Evolutionary conservation across 169 alveolate genomes (phyloP).

Genomic region (Miamiensis avidus): DNA sequence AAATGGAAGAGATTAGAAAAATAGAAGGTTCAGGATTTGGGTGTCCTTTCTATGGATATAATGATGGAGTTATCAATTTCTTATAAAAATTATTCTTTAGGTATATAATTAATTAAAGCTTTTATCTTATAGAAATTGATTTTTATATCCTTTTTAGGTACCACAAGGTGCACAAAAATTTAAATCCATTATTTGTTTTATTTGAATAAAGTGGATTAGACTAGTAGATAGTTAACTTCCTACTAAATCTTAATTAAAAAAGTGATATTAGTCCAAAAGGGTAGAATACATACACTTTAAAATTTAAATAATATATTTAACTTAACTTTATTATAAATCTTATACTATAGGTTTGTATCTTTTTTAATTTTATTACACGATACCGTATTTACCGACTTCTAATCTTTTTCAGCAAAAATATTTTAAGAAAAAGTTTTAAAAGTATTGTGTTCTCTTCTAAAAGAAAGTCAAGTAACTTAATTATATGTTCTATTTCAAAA

Average conservation of each 20-base stretch:
- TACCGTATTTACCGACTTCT: constrained; percentile 57
- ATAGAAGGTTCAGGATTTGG: constrained; percentile 88
- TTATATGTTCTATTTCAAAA: no score
- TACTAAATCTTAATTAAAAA: constrained; percentile 61
- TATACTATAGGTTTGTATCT: constrained; percentile 42
- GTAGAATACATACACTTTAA: no score
- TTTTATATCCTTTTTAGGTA: constrained; percentile 5
- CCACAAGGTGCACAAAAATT: constrained; percentile 49
- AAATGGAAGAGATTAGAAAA: constrained; percentile 72
- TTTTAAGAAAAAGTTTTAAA: constrained; percentile 58
- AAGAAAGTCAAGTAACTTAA: constrained; percentile 53
- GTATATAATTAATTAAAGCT: not conserved
- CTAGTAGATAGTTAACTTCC: constrained; percentile 60
- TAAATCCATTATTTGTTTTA: constrained; percentile 55
- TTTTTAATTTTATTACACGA: constrained; percentile 70
- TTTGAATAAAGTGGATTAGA: constrained; percentile 70
- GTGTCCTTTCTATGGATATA: constrained; percentile 71
- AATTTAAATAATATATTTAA: no score
- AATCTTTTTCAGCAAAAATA: constrained; percentile 53
- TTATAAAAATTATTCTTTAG: constrained; percentile 66
- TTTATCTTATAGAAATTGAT: not conserved
- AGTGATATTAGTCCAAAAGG: constrained; percentile 88
- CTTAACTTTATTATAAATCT: no score
- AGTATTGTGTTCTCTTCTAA: constrained; percentile 52
- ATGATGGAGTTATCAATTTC: constrained; percentile 73